These are phyloP conservation scores for Pezicula radicicola DNA, from an alignment of 2,329 filamentous ascomycete species.

Conservation along the genomic window DNA sequence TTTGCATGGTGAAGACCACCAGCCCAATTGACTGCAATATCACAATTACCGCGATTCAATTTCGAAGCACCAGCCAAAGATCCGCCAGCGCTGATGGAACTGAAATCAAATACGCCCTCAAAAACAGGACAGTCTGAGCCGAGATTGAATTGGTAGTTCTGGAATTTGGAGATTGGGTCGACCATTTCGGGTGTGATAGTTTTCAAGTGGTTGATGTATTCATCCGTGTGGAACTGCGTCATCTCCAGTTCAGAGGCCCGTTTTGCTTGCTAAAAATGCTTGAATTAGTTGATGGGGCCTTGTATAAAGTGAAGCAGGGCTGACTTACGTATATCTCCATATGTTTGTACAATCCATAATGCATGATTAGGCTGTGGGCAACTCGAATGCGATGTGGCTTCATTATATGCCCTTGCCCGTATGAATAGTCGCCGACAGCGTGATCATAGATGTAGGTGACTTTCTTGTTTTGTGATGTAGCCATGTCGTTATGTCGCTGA, in stretches of 20 bases:
- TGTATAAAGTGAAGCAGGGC: neutral
- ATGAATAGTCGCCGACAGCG: slow-evolving; percentile 97
- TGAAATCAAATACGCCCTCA: slow-evolving; percentile 93
- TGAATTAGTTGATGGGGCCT: slow-evolving; percentile 2
- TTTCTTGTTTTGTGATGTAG: slow-evolving; percentile 57
- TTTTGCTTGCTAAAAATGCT: slow-evolving; percentile 64
- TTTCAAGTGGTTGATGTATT: slow-evolving; percentile 92
- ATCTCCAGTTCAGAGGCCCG: slow-evolving; percentile 90
- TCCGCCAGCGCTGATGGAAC: slow-evolving; percentile 89
- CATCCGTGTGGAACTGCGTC: slow-evolving; percentile 88
- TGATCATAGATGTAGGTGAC: slow-evolving; percentile 99
- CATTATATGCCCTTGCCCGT: slow-evolving; percentile 98
- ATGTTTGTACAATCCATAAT: slow-evolving; percentile 92
- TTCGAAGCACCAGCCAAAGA: slow-evolving; percentile 94
- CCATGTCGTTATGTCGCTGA: too few species aligned
- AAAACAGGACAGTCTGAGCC: slow-evolving; percentile 97
- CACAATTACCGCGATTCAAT: slow-evolving; percentile 84
- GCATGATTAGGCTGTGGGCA: slow-evolving; percentile 93
- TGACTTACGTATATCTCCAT: slow-evolving; percentile 89
- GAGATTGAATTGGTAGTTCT: slow-evolving; percentile 82
- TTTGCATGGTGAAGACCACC: slow-evolving; percentile 97
- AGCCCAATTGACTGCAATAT: slow-evolving; percentile 98
- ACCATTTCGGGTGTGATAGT: slow-evolving; percentile 99
- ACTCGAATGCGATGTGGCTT: slow-evolving; percentile 95
- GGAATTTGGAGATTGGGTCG: slow-evolving; percentile 87